These are phyloP conservation scores for Wickerhamiella brachini DNA, from an alignment of 805 yeast genomes.

Conservation along the genomic window DNA sequence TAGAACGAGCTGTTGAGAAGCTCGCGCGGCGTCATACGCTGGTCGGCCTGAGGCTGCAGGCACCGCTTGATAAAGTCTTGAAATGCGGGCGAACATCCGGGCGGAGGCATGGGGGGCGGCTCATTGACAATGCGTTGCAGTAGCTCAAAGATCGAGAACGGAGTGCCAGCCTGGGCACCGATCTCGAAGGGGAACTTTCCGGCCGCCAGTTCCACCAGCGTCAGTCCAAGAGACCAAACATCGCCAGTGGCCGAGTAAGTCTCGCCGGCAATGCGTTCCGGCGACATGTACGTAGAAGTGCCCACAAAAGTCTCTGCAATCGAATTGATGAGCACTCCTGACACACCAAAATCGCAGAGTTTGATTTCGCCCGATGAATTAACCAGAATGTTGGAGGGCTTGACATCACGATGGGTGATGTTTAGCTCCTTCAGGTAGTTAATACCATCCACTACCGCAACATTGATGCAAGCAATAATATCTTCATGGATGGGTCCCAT, in stretches of 20 bases:
- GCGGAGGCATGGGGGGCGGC: constrained; percentile 62
- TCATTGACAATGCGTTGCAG: constrained; percentile 90
- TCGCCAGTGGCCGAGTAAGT: constrained; percentile 90
- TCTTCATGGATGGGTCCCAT: constrained; percentile 53
- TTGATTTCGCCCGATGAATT: constrained; percentile 79
- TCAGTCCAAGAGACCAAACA: constrained; percentile 91
- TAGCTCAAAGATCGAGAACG: constrained; percentile 80
- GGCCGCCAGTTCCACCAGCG: constrained; percentile 76
- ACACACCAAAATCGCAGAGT: constrained; percentile 93
- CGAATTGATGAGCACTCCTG: constrained; percentile 82
- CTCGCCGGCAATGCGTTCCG: constrained; percentile 93
- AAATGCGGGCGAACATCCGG: constrained; percentile 31
- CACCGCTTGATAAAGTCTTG: constrained; percentile 63
- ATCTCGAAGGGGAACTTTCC: constrained; percentile 61
- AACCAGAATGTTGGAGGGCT: constrained; percentile 85
- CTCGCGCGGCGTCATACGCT: constrained; percentile 62
- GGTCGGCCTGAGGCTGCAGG: constrained; percentile 50
- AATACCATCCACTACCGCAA: constrained; percentile 66
- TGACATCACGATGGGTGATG: constrained; percentile 90
- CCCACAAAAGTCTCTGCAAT: constrained; percentile 97
- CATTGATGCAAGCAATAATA: constrained; percentile 60
- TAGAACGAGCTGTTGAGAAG: constrained; percentile 31
- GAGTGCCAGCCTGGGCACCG: constrained; percentile 24
- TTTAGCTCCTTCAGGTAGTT: constrained; percentile 70
- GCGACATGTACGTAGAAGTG: constrained; percentile 94